These are phyloP conservation scores for Clavispora vitiphila DNA, from an alignment of 805 yeast genomes.

Conservation along the genomic window DNA sequence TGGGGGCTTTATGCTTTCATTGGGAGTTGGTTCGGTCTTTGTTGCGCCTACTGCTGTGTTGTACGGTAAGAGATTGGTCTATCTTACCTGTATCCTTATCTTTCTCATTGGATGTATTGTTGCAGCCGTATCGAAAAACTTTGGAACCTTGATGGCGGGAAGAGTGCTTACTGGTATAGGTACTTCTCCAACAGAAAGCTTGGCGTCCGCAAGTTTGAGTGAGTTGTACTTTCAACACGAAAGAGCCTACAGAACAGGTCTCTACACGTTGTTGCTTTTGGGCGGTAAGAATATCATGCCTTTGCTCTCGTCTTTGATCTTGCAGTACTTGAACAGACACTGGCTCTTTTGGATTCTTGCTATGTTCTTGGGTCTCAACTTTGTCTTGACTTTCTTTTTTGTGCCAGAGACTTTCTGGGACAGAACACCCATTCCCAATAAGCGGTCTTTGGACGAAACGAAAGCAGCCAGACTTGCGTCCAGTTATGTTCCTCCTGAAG, in stretches of 20 bases:
- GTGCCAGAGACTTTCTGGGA: conserved; percentile 67
- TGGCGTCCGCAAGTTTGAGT: conserved; percentile 57
- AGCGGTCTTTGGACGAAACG: conserved; percentile 45
- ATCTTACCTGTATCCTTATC: conserved; percentile 42
- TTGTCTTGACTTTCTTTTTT: conserved; percentile 44
- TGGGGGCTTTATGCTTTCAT: conserved; percentile 53
- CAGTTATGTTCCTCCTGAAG: conserved; percentile 19
- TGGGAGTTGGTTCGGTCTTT: conserved; percentile 55
- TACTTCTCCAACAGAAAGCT: conserved; percentile 54
- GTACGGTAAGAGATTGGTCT: conserved; percentile 55
- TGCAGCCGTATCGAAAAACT: conserved; percentile 47
- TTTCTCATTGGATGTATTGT: conserved; percentile 50
- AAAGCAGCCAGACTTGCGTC: conserved; percentile 37
- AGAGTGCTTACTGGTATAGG: conserved; percentile 58
- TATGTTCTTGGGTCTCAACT: conserved; percentile 45
- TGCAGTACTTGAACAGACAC: conserved; percentile 45
- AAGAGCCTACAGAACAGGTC: conserved; percentile 55
- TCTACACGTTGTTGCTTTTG: conserved; percentile 52
- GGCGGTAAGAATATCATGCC: conserved; percentile 62
- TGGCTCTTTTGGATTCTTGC: conserved; percentile 61
- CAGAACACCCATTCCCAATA: conserved; percentile 46
- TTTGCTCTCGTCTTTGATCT: conserved; percentile 48
- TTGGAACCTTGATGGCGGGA: conserved; percentile 51
- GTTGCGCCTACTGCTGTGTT: conserved; percentile 55
- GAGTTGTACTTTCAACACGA: conserved; percentile 59